Evolutionary conservation across 1,284 basidiomycete species (phyloP), one percentile per base, ranked within the genome.

Genomic region (Cryptococcus deneoformans): DNA sequence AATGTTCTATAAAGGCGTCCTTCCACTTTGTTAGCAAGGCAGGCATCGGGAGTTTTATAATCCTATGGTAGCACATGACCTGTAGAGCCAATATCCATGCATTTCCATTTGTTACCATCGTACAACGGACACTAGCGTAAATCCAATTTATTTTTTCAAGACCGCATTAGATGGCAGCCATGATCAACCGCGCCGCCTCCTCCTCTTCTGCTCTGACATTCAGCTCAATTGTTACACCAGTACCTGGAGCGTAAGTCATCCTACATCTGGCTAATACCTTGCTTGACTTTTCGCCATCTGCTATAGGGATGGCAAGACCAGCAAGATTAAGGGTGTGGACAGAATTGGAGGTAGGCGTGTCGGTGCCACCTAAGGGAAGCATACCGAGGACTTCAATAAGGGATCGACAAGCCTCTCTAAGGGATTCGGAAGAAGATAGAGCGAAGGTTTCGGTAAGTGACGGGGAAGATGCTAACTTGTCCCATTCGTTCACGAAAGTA

Each of bases 271-370:
- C 92, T 58, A 99, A 83, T 37, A 97, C 90, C 80, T 95, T 96
- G 29, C 47, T 51, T 6, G 52, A 46, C 42, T 48, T 52, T 42
- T 92, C 93, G 39, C 88, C 91, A 39, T 92, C 92, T 50, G 92
- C 92, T 36, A 84, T 83, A 50, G 92, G 91, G 29, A 84, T 83
- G 9, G 97, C 87, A 59, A 95, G 76, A 46, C 96, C 96, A 12
- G 92, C 89, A 50, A 99, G 79, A 71, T 95, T 92, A 62, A 99
- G 83, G 83, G 94, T 97, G 79, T 99, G 96, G 54, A 99, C 89
- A 7, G 90, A 88, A 14, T 86, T 83, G 35, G 35, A 91, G 42
- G 86, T 82, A 1, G 93, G 90, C 36, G 80, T 79, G 71, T 94
- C 90, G 7, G 88, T 87, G 16, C 92, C 92, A 65, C 95, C 96